Evolutionary conservation across 768 basidiomycete genomes (phyloP), one percentile per base, ranked within the genome.

Genomic region (Naganishia onofrii): DNA sequence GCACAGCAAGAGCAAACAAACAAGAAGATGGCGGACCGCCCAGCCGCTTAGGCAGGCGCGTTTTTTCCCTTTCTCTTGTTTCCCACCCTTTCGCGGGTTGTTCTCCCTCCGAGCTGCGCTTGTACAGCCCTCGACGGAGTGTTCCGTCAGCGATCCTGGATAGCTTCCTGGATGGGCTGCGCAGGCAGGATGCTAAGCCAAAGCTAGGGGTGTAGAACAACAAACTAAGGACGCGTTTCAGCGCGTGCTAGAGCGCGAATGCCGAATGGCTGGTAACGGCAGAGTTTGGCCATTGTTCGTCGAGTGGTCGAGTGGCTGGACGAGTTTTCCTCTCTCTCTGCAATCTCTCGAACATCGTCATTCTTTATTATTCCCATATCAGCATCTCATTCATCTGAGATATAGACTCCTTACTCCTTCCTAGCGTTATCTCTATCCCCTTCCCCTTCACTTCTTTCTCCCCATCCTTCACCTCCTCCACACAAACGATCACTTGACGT

Each of bases 401-500:
- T 51, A 51, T 51, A 51, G 48, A 3, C 21, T n/a, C n/a, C 21
- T 51, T 15, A 3, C 17, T 21, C 44, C 44, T 63, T 36, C 65
- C 65, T 51, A 38, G 46, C 48, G 31, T 36, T 31, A 21, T 48
- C 42, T 36, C 29, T 52, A 52, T 31, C 52, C 65, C 23, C 46
- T 4, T 56, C 32, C 55, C 55, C 34, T 42, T 66, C 64, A 38
- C 44, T 19, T n/a, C n/a, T 21, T 32, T 42, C 48, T 15, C 65
- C n/a, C 36, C 63, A 26, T 21, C 26, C 19, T 29, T 44, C 63
- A 52, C 29, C 21, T n/a, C 32, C 19, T 44, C 7, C 13, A 26
- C 5, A 63, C 23, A 38, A 63, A 46, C 65, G 31, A 32, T 66
- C 65, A 66, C 65, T 66, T 66, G 65, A 66, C 46, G 46, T 66